Base-by-base conservation (phyloP, 1,284 basidiomycete genomes). In the Trichosporon sp. region DNA sequence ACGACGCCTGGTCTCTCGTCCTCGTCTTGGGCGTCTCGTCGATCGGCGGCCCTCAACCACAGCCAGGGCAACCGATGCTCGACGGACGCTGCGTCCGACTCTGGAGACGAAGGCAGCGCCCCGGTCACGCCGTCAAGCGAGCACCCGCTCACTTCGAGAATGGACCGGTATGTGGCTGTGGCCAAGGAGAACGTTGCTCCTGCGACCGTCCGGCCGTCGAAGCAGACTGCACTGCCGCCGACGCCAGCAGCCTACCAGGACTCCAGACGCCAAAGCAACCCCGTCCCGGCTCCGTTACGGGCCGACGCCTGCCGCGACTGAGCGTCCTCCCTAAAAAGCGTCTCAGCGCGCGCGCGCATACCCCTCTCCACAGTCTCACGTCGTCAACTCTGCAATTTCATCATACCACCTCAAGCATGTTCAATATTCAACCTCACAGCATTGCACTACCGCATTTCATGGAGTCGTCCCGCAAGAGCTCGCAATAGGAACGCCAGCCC, bases 61-160 rank as follows among this genome's bases (percentile, higher is more conserved):
- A 81, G 81, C 53, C 80, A 79, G 18, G 74, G 75, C 66, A 80
- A 78, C 34, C 80, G 81, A 51, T 23, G 47, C 47, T 51, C 47
- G 47, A n/a, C 21, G 7, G 47, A 25, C 66, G 74, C 80, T 1
- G 82, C 81, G 0, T 81, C 80, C 18, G 81, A 83, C 66, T 80
- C 80, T 8, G 81, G 81, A 42, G 81, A 83, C 68, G 81, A 83
- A 60, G 81, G 81, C 31, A 73, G 81, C 34, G 83, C 80, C 9
- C 82, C 82, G 12, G 79, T 81, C 75, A 83, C 82, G 8, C 81
- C 82, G 35, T 47, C 47, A 21, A 51, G 44, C 18, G 72, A 79
- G 42, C 74, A 79, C 70, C 69, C 74, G 35, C 75, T 77, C 63
- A 73, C 79, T 3, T 77, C 77, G 66, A 70, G 72, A 12, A n/a